Evolutionary conservation across 2,329 filamentous ascomycete species (phyloP).

Genomic region (Diatrype stigma): DNA sequence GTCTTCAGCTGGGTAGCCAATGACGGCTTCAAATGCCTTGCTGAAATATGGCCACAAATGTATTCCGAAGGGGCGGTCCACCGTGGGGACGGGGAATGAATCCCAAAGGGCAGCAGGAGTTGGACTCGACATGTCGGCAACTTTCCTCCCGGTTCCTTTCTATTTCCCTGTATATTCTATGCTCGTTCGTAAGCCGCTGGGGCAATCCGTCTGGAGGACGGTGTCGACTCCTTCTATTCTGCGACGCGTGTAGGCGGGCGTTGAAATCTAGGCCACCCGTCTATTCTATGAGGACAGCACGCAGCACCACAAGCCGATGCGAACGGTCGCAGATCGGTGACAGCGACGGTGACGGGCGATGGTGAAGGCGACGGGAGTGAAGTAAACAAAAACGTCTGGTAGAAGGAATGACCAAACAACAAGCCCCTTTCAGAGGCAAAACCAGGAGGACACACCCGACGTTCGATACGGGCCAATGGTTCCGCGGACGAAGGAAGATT

Average conservation of each 20-base stretch:
- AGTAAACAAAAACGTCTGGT: constrained; percentile 30
- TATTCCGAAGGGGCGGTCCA: constrained; percentile 90
- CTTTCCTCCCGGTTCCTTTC: neutral
- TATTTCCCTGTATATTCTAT: neutral
- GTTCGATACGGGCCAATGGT: neutral
- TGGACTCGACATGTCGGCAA: constrained; percentile 20
- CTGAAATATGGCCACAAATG: constrained; percentile 93
- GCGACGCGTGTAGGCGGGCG: no score
- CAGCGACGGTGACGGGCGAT: no score
- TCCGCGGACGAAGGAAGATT: constrained; percentile 1
- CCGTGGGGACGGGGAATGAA: constrained; percentile 65
- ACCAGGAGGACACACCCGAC: constrained; percentile 2
- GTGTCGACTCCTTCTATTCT: neutral
- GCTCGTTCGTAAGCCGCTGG: neutral
- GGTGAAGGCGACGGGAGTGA: constrained; percentile 8
- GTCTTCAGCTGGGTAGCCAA: constrained; percentile 79
- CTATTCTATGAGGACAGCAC: no score
- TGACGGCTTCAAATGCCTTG: constrained; percentile 71
- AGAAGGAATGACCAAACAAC: constrained; percentile 39
- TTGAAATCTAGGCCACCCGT: no score
- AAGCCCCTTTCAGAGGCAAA: constrained; percentile 3
- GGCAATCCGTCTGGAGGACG: neutral
- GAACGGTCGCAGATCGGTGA: neutral
- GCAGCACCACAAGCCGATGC: neutral
- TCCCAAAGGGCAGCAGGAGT: constrained; percentile 45